Conservation (phyloP, 1,284 basidiomycete genomes). For the Melanopsichium pennsylvanicum region DNA sequence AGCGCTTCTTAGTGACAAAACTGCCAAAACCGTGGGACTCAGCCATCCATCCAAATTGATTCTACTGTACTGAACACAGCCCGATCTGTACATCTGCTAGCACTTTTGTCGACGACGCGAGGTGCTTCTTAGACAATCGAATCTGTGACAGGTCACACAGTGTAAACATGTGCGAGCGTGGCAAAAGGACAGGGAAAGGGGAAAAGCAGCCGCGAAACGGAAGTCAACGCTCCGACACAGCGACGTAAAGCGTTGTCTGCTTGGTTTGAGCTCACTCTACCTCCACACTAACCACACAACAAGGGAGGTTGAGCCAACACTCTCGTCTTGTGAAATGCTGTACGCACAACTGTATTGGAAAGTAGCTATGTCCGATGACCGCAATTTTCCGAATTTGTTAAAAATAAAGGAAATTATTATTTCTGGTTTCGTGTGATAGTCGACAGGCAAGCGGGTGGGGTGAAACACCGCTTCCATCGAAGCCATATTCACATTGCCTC, state of each 20-base stretch:
- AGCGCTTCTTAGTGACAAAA: neutral
- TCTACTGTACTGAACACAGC: too few species aligned
- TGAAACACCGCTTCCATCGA: too few species aligned
- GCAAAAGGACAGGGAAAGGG: too few species aligned
- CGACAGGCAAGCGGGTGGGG: slow-evolving; percentile 8
- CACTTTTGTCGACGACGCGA: neutral
- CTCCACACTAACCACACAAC: neutral
- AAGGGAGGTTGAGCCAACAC: neutral
- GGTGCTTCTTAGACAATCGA: neutral
- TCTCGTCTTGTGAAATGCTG: neutral
- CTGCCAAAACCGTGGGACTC: too few species aligned
- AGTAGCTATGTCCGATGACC: slow-evolving; percentile 23
- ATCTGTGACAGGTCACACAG: neutral
- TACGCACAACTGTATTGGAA: neutral
- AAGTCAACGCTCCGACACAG: slow-evolving; percentile 15
- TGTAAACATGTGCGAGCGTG: too few species aligned
- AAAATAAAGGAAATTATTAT: neutral
- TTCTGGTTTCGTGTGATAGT: neutral
- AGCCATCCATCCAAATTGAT: too few species aligned
- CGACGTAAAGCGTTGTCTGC: too few species aligned
- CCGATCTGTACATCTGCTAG: too few species aligned
- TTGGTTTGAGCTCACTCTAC: slow-evolving; percentile 18
- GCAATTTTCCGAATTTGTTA: slow-evolving; percentile 29
- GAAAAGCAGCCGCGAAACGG: slow-evolving; percentile 20
- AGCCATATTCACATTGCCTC: too few species aligned